Evolutionary conservation across 495 filamentous ascomycete species (phyloP), one percentile per base, ranked within the genome.

Genomic region (Amniculicola lignicola): DNA sequence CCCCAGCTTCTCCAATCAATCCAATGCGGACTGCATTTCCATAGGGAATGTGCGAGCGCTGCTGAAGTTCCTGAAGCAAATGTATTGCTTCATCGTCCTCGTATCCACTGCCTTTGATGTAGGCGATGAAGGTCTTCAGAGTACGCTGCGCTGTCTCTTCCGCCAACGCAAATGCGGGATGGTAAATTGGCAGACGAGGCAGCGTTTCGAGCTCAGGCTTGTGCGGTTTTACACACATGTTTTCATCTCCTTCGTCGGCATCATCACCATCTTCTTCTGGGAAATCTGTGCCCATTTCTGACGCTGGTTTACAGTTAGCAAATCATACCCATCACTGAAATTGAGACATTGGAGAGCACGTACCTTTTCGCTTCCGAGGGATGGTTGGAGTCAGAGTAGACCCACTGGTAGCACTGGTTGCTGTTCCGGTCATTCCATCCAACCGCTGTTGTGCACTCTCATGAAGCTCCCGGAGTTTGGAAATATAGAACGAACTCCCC

Each of bases 1-100:
- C 22, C 7, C 50, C 50, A 33, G 50, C 37, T 29, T 53, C 27
- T 9, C 50, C 50, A 35, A 53, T 12, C 2, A 53, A 21, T 2
- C 50, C 50, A 35, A 53, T 19, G 2, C 23, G 50, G 1, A 43
- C 21, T 9, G 15, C 16, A 19, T 11, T 29, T 2, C 23, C 50
- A 53, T 53, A 43, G 1, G 37, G 22, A 21, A 23, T n/a, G 6
- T 35, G 4, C 11, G 10, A 21, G 18, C 19, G 37, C 3, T 11
- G 7, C 4, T 19, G 19, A 22, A 53, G 14, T 25, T 43, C 24
- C 2, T 22, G 24, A 22, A 16, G 23, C 2, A 53, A 12, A 22
- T 53, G 18, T 18, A 5, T 33, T 16, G 27, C 18, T 18, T 42
- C 50, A 1, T 42, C 16, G 25, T 43, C 50, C 1, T 9, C 16